Conservation (phyloP, 108 stramenopile genomes). For the Skeletonema costatum region DNA sequence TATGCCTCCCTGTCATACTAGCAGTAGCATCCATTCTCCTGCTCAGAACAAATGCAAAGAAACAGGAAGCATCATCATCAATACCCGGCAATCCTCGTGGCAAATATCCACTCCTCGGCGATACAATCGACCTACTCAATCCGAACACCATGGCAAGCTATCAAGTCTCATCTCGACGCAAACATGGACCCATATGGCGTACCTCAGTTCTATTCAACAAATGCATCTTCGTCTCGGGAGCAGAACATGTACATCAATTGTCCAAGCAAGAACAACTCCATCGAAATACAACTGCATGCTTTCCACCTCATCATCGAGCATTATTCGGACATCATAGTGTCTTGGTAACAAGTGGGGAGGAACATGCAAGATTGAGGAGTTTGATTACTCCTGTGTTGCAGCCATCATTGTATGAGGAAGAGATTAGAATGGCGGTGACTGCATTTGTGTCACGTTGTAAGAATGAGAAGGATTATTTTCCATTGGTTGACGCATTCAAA, state of each 20-base stretch:
- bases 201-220: conserved; percentile 22
- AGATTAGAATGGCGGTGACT: conserved; percentile 15
- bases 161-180: conserved; percentile 19
- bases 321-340: conserved; percentile 35
- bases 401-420: conserved; percentile 27
- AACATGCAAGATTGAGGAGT: conserved; percentile 22
- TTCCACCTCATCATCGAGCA: conserved; percentile 43
- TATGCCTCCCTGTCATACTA: not conserved
- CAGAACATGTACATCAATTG: conserved; percentile 11
- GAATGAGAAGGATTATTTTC: not conserved
- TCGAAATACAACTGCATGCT: conserved; percentile 28
- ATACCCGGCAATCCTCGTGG: conserved; percentile 2
- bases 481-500: conserved; percentile 23
- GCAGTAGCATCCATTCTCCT: not conserved
- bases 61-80: not conserved
- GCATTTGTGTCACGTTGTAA: conserved; percentile 21
- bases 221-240: conserved; percentile 31
- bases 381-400: conserved; percentile 23
- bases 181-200: conserved; percentile 16
- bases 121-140: conserved; percentile 31
- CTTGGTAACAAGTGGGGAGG: conserved; percentile 36
- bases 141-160: conserved; percentile 38
- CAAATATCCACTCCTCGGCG: conserved; percentile 33
- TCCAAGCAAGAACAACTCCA: conserved; percentile 22
- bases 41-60: not conserved